Conservation (phyloP, 495 filamentous ascomycete species). For the Trypethelium eluteriae region DNA sequence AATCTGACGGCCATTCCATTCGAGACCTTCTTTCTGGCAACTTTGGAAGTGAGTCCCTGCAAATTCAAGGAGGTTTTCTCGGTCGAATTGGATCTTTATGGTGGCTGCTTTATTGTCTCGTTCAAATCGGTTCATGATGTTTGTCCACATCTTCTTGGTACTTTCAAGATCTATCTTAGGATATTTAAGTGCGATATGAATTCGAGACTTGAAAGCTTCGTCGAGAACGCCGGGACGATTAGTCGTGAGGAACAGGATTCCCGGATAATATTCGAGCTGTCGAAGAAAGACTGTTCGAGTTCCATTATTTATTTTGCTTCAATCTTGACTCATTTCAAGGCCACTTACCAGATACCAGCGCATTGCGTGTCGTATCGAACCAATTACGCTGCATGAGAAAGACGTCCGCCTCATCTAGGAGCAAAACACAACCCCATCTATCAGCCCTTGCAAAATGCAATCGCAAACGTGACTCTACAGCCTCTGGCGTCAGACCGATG, state of each 20-base stretch:
- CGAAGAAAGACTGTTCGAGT: slow-evolving; percentile 36
- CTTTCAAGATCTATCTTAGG: slow-evolving; percentile 22
- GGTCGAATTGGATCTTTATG: not conserved
- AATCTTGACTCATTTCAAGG: too few species aligned
- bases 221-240: slow-evolving; percentile 47
- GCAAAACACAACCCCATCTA: slow-evolving; percentile 61
- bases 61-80: not conserved
- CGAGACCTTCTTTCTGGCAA: not conserved
- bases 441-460: slow-evolving; percentile 57
- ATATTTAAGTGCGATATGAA: slow-evolving; percentile 42
- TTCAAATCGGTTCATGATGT: not conserved
- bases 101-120: not conserved
- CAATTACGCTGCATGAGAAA: slow-evolving; percentile 35
- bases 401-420: slow-evolving; percentile 41
- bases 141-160: not conserved
- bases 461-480: slow-evolving; percentile 41
- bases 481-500: slow-evolving; percentile 39
- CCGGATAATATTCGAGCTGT: slow-evolving; percentile 60
- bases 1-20: slow-evolving; percentile 23
- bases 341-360: slow-evolving; percentile 29
- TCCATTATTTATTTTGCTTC: too few species aligned
- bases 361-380: slow-evolving; percentile 36
- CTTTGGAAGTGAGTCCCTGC: not conserved
- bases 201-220: slow-evolving; percentile 39
- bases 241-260: slow-evolving; percentile 56